Evolutionary conservation across 2,329 filamentous ascomycete genomes (phyloP).

Genomic region (Fusarium pilosicola): DNA sequence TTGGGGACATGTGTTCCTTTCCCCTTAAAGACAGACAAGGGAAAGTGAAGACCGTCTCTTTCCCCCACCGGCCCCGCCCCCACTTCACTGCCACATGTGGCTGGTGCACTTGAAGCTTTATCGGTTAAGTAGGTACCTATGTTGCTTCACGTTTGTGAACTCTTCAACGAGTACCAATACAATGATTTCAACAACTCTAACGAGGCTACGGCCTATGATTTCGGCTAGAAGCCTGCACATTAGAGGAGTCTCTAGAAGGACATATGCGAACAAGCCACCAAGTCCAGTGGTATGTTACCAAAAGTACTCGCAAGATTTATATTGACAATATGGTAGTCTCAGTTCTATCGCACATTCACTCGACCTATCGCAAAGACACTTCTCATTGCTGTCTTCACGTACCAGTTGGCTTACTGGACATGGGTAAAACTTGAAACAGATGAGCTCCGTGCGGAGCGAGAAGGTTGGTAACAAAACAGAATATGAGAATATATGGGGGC

Average conservation of each 20-base stretch:
- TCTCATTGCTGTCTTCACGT: conserved; percentile 79
- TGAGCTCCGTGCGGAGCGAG: conserved; percentile 70
- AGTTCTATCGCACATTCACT: conserved; percentile 80
- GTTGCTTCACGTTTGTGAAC: not conserved
- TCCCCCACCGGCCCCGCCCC: conserved; percentile 34
- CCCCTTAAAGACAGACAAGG: conserved; percentile 28
- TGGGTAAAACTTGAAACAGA: conserved; percentile 81
- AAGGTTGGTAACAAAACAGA: conserved; percentile 55
- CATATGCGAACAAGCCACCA: conserved; percentile 45
- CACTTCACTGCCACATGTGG: conserved; percentile 27
- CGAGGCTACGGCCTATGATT: conserved; percentile 24
- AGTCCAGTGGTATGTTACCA: conserved; percentile 39
- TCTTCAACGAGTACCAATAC: not conserved
- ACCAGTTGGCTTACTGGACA: conserved; percentile 78
- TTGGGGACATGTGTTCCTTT: conserved; percentile 50
- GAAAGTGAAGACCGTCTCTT: conserved; percentile 6
- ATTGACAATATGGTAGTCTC: conserved; percentile 54
- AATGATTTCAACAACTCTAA: conserved; percentile 20
- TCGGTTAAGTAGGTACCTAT: not conserved
- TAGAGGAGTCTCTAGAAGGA: not conserved
- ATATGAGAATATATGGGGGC: conserved; percentile 9
- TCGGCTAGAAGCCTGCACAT: not conserved
- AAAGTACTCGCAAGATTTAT: not conserved
- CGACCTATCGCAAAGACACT: conserved; percentile 79
- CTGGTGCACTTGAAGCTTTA: conserved; percentile 20